Evolutionary conservation across 257 asterid species (phyloP).

Genomic region (Voacanga thouarsii): DNA sequence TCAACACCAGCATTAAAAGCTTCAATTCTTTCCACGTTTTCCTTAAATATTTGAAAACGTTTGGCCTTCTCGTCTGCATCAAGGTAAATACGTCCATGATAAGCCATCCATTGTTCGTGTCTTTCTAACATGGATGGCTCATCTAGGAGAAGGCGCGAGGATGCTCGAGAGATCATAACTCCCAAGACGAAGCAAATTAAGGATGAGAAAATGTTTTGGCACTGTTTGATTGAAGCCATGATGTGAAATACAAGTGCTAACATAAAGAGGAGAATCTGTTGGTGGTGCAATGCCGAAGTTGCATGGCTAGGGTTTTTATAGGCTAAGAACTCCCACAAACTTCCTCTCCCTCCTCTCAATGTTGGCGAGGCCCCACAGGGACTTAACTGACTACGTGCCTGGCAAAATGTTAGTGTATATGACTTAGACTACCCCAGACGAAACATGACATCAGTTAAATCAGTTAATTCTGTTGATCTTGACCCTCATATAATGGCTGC

Average conservation of each 20-base stretch:
- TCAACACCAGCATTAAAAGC: conserved; percentile 27
- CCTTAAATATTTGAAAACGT: conserved; percentile 36
- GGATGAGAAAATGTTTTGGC: conserved; percentile 12
- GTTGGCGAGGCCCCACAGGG: conserved; percentile 2
- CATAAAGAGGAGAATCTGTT: no score
- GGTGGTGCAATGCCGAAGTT: not conserved
- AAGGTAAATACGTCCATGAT: conserved; percentile 26
- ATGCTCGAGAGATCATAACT: conserved; percentile 18
- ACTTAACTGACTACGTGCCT: conserved; percentile 14
- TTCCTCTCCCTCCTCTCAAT: not conserved
- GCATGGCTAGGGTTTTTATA: conserved; percentile 26
- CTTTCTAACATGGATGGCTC: conserved; percentile 26
- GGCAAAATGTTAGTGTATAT: conserved; percentile 20
- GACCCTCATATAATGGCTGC: not conserved
- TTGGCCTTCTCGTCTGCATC: conserved; percentile 20
- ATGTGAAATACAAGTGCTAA: no score
- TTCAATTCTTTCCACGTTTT: conserved; percentile 37
- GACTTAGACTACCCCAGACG: conserved; percentile 7
- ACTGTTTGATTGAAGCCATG: conserved; percentile 16
- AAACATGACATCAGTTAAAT: not conserved
- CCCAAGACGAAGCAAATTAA: conserved; percentile 13
- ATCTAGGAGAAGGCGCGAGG: conserved; percentile 16
- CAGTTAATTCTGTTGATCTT: conserved; percentile 8
- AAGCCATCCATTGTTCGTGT: conserved; percentile 42
- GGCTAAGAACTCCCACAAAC: conserved; percentile 10